Evolutionary conservation across 2,329 filamentous ascomycete species (phyloP), one percentile per base, ranked within the genome.

Genomic region (Corinectria fuckeliana): DNA sequence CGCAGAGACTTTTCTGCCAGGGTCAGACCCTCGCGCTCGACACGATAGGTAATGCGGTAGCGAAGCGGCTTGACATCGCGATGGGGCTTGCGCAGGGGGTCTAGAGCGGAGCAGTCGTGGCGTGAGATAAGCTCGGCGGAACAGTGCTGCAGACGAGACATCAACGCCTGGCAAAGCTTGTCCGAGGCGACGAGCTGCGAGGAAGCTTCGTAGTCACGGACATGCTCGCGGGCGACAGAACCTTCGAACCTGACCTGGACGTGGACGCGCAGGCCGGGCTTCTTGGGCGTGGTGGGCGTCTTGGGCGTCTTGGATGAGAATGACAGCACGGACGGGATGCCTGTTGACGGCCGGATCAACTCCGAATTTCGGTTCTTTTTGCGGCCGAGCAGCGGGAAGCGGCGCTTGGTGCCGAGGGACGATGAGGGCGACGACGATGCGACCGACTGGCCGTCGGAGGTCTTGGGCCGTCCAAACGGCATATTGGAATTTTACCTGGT

Each of bases 71-170:
- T 85, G 49, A 76, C 75, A 39, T 69, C 68, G 63, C 67, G 69
- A 56, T 72, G 71, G 28, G 71, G 65, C 56, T 70, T 61, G 66
- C 71, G 59, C 68, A 76, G 62, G 73, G 71, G 72, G 42, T 80
- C 76, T 16, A 82, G 74, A 13, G 83, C 83, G 26, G 68, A 70
- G 14, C 79, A 78, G 67, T 85, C 83, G 61, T 78, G 80, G 57
- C 83, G 79, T 21, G 82, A 85, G 66, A 85, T 80, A 56, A 85
- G 75, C 69, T 85, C 83, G 38, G 79, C 71, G 58, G 78, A 80
- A 74, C 81, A 82, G 68, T 84, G 81, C 63, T 82, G 77, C 42
- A 85, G 75, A 36, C 81, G 81, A 25, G 78, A 77, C 11, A 85
- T 68, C n/a, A 85, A 70, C 2, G 77, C 81, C 34, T 79, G 76